phyloP scores from a whole-genome alignment of 176 grass and related monocot species.

The Secale cereale region DNA sequence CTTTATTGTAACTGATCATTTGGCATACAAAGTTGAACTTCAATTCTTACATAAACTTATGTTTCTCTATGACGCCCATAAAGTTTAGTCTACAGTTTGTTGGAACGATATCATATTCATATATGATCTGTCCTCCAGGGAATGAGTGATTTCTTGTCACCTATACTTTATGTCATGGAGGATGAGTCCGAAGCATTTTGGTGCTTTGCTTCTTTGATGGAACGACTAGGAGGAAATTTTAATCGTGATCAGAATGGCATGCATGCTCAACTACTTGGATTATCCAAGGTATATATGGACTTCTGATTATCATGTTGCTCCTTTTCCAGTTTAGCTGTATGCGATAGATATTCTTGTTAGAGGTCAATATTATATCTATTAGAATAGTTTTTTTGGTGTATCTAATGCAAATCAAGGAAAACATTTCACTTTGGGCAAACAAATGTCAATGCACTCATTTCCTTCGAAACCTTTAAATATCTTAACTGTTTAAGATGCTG shows the following conservation, averaged over 20 bases:
- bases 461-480: background rate
- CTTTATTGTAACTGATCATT: background rate
- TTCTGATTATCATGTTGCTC: background rate
- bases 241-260: conserved; percentile 98
- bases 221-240: conserved; percentile 92
- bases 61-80: background rate
- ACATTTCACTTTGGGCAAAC: background rate
- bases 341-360: background rate
- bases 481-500: background rate
- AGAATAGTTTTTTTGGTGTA: conserved; percentile 3
- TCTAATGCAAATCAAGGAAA: background rate
- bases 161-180: conserved; percentile 87
- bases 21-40: background rate
- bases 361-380: background rate
- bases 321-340: background rate
- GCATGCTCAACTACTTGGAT: conserved; percentile 94
- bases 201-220: conserved; percentile 96
- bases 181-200: conserved; percentile 92
- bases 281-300: conserved; percentile 71
- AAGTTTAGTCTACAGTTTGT: background rate
- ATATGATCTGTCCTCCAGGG: conserved; percentile 51
- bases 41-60: background rate
- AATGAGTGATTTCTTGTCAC: conserved; percentile 94
- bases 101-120: background rate
- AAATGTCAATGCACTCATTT: background rate